Conservation (phyloP, 208 protist species). For the Borovskyia barvae region DNA sequence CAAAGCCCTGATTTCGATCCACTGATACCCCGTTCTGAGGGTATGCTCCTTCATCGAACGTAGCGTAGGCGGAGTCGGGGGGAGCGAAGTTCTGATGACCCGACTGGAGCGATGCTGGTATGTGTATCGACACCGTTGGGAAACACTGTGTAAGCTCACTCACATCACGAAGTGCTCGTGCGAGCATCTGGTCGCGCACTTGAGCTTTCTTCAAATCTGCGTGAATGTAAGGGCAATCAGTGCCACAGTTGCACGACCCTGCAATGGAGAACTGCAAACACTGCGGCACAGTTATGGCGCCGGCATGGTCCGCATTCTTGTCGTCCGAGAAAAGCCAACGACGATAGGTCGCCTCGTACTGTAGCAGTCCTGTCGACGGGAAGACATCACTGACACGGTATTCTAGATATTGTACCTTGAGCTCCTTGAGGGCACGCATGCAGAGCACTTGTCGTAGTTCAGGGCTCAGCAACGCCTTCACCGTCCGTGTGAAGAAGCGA, state of each 20-base stretch:
- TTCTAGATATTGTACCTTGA: constrained; percentile 64
- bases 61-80: constrained; percentile 3
- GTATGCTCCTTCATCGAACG: constrained; percentile 4
- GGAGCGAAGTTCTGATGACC: constrained; percentile 5
- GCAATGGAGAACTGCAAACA: constrained; percentile 36
- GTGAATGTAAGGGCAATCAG: constrained; percentile 41
- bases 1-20: constrained; percentile 3
- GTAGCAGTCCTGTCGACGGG: constrained; percentile 32
- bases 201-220: constrained; percentile 36
- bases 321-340: constrained; percentile 51
- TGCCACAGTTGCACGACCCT: constrained; percentile 30
- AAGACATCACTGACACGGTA: constrained; percentile 48
- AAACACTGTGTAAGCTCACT: constrained; percentile 21
- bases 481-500: constrained; percentile 43
- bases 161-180: constrained; percentile 35
- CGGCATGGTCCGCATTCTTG: constrained; percentile 12
- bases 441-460: constrained; percentile 49
- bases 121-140: not conserved
- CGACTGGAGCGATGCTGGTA: constrained; percentile 10
- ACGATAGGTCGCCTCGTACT: constrained; percentile 48
- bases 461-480: constrained; percentile 39
- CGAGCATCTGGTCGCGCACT: constrained; percentile 40
- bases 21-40: constrained; percentile 1
- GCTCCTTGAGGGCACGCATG: constrained; percentile 34
- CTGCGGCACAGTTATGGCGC: constrained; percentile 31